Evolutionary conservation across 352 stramenopile genomes (phyloP).

Genomic region (Globisporangium parvum): DNA sequence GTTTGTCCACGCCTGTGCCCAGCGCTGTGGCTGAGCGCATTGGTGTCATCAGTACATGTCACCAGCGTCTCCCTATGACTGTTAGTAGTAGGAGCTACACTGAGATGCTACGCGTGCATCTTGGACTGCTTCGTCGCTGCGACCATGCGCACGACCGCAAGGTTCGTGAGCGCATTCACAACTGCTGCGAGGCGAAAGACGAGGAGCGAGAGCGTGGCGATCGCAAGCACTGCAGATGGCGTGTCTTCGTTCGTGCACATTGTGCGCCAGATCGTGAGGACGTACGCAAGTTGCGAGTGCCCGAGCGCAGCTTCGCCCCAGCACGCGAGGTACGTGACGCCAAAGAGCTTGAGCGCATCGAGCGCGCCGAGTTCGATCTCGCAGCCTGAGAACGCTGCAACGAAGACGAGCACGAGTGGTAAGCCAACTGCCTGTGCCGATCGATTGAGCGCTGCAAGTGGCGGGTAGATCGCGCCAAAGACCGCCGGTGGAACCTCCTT

Average conservation of each 20-base stretch:
- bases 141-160: conserved; percentile 58
- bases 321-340: conserved; percentile 33
- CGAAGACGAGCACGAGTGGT: conserved; percentile 43
- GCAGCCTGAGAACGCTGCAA: conserved; percentile 48
- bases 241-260: conserved; percentile 44
- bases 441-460: conserved; percentile 48
- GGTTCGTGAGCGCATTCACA: conserved; percentile 42
- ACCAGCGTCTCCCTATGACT: background rate
- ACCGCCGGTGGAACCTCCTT: conserved; percentile 42
- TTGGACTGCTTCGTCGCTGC: conserved; percentile 31
- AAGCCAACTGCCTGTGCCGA: conserved; percentile 36
- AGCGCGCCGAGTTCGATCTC: conserved; percentile 17
- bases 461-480: conserved; percentile 53
- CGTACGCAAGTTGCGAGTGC: conserved; percentile 36
- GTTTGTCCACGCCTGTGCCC: too few relatives aligned
- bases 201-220: conserved; percentile 36
- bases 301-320: conserved; percentile 46
- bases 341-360: conserved; percentile 39
- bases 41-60: too few relatives aligned
- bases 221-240: conserved; percentile 34
- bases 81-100: background rate
- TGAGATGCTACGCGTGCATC: conserved; percentile 20
- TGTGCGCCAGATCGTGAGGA: conserved; percentile 43
- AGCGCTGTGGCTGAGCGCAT: too few relatives aligned
- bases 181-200: conserved; percentile 38